Evolutionary conservation across 331 rosid species (phyloP).

Genomic region (Quercus lobata): DNA sequence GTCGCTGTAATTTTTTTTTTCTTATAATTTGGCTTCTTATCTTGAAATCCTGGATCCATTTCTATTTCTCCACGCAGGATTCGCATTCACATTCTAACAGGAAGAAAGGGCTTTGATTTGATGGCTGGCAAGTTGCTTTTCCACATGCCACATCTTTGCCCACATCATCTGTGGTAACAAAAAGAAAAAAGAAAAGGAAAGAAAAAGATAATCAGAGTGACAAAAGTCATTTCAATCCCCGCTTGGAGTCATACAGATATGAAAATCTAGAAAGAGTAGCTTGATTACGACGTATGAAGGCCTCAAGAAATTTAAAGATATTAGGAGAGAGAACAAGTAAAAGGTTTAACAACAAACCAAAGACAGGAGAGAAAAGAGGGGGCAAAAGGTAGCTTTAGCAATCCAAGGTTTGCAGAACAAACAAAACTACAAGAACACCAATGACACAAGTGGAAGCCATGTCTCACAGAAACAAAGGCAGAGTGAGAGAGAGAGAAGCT

Average conservation of each 20-base stretch:
- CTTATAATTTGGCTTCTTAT: no score
- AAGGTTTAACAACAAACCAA: constrained; percentile 39
- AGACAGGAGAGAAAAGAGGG: constrained; percentile 58
- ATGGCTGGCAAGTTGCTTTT: constrained; percentile 72
- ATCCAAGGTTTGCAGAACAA: constrained; percentile 34
- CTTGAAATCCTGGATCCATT: no score
- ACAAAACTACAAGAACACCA: constrained; percentile 28
- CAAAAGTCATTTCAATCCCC: background rate
- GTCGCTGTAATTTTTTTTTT: no score
- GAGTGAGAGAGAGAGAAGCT: background rate
- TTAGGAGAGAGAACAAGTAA: background rate
- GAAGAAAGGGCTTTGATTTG: constrained; percentile 35
- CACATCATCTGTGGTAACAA: constrained; percentile 41
- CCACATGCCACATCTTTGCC: constrained; percentile 74
- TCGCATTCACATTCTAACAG: constrained; percentile 68
- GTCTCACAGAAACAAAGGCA: background rate
- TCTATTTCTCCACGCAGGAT: constrained; percentile 49
- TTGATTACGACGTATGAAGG: background rate
- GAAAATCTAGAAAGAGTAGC: background rate
- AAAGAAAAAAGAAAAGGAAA: no score
- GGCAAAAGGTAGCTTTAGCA: constrained; percentile 36
- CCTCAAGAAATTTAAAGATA: background rate
- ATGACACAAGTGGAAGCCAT: constrained; percentile 43
- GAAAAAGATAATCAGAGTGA: background rate
- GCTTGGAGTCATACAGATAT: background rate